Percentiles rank a stretch among this genome's conserved stretches.
phyloP scores from a whole-genome alignment of 306 rosid genomes.

The Fagus sylvatica region DNA sequence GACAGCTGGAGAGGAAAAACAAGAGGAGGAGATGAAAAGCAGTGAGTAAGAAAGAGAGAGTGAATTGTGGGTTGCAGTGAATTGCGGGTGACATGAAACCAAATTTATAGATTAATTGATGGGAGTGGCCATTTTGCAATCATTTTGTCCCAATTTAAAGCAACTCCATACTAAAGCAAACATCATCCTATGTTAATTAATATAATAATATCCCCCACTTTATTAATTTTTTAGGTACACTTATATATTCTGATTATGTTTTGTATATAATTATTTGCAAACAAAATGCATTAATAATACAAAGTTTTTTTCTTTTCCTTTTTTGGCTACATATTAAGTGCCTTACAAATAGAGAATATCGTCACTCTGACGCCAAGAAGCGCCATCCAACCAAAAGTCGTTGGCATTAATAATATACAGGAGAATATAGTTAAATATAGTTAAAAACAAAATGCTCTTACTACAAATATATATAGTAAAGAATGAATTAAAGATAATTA shows the following conservation, averaged over 20 bases:
- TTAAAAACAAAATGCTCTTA: no score
- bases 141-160: slow-evolving; percentile 24
- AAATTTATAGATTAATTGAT: slow-evolving; percentile 4
- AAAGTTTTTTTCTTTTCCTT: no score
- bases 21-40: slow-evolving; percentile 27
- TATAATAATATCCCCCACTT: background rate
- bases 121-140: slow-evolving; percentile 6
- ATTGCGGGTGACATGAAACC: slow-evolving; percentile 28
- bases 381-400: no score
- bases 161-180: slow-evolving; percentile 1
- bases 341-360: no score
- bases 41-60: background rate
- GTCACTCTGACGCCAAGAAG: no score
- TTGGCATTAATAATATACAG: no score
- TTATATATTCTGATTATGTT: background rate
- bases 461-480: no score
- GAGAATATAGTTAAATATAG: no score
- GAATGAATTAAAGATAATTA: no score
- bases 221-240: background rate
- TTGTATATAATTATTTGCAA: no score
- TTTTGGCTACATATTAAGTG: no score
- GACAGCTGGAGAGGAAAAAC: background rate
- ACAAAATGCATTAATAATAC: no score
- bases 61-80: slow-evolving; percentile 40
- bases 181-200: background rate